Conservation (phyloP, 2,329 filamentous ascomycete genomes). For the Sporothrix luriei region DNA sequence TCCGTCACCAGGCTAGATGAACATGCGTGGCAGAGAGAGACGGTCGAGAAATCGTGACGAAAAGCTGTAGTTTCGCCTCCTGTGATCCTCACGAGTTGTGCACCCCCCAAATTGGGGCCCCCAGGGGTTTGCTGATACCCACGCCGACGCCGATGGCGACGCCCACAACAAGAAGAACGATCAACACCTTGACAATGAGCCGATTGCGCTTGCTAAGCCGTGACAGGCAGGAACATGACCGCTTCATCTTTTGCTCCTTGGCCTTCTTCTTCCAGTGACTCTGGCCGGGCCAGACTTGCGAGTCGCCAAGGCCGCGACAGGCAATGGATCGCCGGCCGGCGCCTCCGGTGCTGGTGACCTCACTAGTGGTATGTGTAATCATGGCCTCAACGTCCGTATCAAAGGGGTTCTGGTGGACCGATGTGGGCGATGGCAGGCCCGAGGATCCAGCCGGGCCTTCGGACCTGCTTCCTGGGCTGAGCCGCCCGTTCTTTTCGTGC, state of each 20-base stretch:
- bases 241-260: constrained; percentile 57
- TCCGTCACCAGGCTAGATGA: constrained; percentile 6
- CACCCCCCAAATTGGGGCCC: constrained; percentile 58
- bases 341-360: constrained; percentile 43
- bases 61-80: neutral
- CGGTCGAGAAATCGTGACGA: neutral
- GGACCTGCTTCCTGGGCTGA: constrained; percentile 31
- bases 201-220: constrained; percentile 57
- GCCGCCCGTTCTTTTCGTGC: constrained; percentile 15
- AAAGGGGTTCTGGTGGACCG: constrained; percentile 54
- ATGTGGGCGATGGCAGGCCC: constrained; percentile 51
- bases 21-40: constrained; percentile 4
- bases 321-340: constrained; percentile 37
- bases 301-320: constrained; percentile 49
- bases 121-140: constrained; percentile 62
- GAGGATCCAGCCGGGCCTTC: constrained; percentile 36
- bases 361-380: constrained; percentile 42
- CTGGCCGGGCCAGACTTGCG: constrained; percentile 62
- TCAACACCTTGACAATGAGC: constrained; percentile 58
- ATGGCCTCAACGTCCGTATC: constrained; percentile 62
- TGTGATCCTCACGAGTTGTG: neutral
- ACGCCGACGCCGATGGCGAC: constrained; percentile 60
- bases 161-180: constrained; percentile 56
- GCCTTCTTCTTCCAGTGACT: constrained; percentile 63
- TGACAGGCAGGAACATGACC: constrained; percentile 57